Conservation (phyloP, 768 basidiomycete species). For the Sarcodon aspratus region DNA sequence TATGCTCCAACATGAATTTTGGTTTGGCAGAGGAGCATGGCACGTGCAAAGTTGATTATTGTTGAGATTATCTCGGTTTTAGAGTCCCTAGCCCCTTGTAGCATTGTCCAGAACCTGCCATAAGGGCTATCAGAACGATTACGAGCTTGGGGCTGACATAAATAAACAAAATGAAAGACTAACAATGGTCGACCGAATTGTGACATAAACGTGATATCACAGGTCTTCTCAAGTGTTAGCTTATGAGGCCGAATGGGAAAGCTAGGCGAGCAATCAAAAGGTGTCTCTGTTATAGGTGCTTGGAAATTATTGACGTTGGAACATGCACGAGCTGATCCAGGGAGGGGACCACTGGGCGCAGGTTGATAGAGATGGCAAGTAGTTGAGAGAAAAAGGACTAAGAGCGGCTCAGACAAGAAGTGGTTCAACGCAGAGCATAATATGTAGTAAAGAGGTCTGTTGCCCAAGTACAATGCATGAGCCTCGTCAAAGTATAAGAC, state of each 20-base stretch:
- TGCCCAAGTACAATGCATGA: no score
- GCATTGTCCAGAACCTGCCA: conserved; percentile 5
- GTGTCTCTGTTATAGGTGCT: conserved; percentile 8
- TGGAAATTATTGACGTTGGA: neutral
- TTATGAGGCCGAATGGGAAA: neutral
- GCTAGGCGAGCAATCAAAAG: conserved; percentile 6
- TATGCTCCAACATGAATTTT: neutral
- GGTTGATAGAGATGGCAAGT: neutral
- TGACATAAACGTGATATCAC: conserved; percentile 4
- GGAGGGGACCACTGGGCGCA: conserved; percentile 1
- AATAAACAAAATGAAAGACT: conserved; percentile 2
- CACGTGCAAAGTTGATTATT: neutral
- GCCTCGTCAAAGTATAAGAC: conserved; percentile 9
- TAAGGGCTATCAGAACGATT: no score
- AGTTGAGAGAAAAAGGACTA: conserved; percentile 8
- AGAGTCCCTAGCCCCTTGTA: neutral
- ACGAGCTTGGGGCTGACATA: neutral
- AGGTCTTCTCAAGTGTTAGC: neutral
- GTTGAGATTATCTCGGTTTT: neutral
- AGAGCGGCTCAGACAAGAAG: neutral
- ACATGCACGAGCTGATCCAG: neutral
- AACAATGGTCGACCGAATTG: conserved; percentile 9
- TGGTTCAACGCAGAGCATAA: neutral
- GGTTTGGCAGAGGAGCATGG: neutral
- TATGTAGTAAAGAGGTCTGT: no score